phyloP scores from a whole-genome alignment of 345 rosid species.

The Aquilaria sinensis region DNA sequence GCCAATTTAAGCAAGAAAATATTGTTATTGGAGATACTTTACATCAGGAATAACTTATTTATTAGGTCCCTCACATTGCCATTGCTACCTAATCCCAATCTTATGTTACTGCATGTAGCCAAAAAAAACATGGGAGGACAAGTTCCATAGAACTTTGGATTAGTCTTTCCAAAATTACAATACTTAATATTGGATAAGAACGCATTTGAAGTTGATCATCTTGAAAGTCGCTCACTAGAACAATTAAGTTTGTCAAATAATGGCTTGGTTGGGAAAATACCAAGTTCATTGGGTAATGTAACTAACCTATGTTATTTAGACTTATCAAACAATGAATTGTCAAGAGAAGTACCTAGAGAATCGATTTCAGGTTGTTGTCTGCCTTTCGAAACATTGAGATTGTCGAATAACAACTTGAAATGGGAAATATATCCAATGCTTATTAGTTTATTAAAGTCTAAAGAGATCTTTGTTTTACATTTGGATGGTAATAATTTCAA shows the following conservation, averaged over 20 bases:
- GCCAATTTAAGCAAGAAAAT: no score
- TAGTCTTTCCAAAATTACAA: constrained; percentile 3
- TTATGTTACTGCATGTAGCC: constrained; percentile 1
- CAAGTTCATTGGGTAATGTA: constrained; percentile 15
- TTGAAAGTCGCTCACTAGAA: not conserved
- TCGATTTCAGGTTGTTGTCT: not conserved
- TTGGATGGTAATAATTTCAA: constrained; percentile 5
- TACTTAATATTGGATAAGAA: constrained; percentile 2
- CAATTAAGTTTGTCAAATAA: constrained; percentile 8
- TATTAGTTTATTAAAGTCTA: no score
- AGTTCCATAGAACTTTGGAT: constrained; percentile 14
- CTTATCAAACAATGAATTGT: constrained; percentile 16
- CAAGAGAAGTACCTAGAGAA: not conserved
- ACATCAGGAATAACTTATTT: not conserved
- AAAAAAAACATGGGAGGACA: not conserved
- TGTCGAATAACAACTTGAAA: constrained; percentile 23
- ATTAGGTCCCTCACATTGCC: constrained; percentile 4
- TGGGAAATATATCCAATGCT: constrained; percentile 9
- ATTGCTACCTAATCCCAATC: no score
- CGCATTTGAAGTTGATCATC: no score
- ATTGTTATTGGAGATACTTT: not conserved
- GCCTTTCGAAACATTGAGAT: not conserved
- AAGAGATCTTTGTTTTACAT: not conserved
- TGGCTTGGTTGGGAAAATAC: constrained; percentile 16
- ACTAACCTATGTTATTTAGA: not conserved